Evolutionary conservation across 2,329 filamentous ascomycete species (phyloP).

Genomic region (Raffaelea albimanens): DNA sequence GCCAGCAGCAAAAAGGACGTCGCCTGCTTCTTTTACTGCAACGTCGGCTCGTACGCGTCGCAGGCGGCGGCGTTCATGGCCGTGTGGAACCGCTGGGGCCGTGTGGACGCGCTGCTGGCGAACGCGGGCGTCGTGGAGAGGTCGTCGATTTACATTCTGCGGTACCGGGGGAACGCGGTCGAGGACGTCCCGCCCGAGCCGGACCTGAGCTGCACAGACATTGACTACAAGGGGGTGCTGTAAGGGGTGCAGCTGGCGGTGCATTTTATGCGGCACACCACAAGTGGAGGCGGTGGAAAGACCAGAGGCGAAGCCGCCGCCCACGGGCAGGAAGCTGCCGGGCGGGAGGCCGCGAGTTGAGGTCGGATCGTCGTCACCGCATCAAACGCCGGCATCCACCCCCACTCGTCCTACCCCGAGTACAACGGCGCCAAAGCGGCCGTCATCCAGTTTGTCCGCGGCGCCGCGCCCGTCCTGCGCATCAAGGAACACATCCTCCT

Average conservation of each 20-base stretch:
- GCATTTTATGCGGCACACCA: slow-evolving; percentile 45
- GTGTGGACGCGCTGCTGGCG: slow-evolving; percentile 37
- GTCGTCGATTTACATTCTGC: slow-evolving; percentile 31
- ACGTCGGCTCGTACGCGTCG: slow-evolving; percentile 36
- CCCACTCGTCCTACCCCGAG: slow-evolving; percentile 33
- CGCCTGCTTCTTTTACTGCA: slow-evolving; percentile 31
- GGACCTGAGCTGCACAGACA: slow-evolving; percentile 33
- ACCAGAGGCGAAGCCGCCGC: no score
- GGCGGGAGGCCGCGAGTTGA: neutral
- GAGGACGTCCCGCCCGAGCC: slow-evolving; percentile 22
- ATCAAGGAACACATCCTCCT: slow-evolving; percentile 38
- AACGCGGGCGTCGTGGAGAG: slow-evolving; percentile 41
- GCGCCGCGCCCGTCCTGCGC: slow-evolving; percentile 27
- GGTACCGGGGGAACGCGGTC: slow-evolving; percentile 1
- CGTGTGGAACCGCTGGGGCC: slow-evolving; percentile 31
- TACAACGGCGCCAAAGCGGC: slow-evolving; percentile 43
- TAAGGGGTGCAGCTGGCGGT: slow-evolving; percentile 39
- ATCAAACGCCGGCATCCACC: slow-evolving; percentile 29
- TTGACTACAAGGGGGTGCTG: slow-evolving; percentile 41
- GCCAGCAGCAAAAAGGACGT: neutral
- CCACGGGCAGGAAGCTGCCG: neutral
- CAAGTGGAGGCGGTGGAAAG: no score
- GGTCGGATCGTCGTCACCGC: slow-evolving; percentile 9
- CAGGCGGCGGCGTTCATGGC: slow-evolving; percentile 31
- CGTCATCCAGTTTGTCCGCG: slow-evolving; percentile 30